phyloP scores from a whole-genome alignment of 495 filamentous ascomycete species.

The Neurospora sp. region DNA sequence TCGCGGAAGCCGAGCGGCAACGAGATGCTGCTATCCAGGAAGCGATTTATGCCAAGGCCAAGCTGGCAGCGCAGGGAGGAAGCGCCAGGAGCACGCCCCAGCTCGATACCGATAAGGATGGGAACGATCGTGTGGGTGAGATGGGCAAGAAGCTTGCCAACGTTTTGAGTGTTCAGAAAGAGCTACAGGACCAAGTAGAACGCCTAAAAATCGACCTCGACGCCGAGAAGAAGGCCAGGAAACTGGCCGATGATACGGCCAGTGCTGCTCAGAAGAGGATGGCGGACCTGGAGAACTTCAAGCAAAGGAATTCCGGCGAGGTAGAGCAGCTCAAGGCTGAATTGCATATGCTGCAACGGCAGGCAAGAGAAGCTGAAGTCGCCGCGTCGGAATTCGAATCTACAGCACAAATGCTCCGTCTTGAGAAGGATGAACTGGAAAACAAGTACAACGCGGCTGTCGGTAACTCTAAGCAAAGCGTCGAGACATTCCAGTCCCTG shows the following conservation, averaged over 20 bases:
- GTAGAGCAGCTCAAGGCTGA: constrained; percentile 77
- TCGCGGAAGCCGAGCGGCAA: constrained; percentile 89
- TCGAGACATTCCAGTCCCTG: constrained; percentile 61
- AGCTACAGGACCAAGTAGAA: constrained; percentile 62
- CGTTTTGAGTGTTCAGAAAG: constrained; percentile 65
- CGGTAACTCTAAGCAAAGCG: constrained; percentile 57
- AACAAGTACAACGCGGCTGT: constrained; percentile 58
- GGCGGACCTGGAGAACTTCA: constrained; percentile 68
- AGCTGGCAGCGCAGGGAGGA: constrained; percentile 70
- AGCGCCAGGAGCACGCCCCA: constrained; percentile 63
- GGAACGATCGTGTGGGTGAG: constrained; percentile 62
- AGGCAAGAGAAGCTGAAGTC: constrained; percentile 68
- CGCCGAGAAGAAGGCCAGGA: constrained; percentile 67
- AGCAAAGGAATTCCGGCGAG: constrained; percentile 71
- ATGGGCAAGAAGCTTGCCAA: constrained; percentile 73
- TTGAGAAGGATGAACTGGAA: constrained; percentile 77
- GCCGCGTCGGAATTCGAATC: constrained; percentile 65
- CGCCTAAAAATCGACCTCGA: constrained; percentile 58
- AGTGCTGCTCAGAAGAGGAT: constrained; percentile 75
- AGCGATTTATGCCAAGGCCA: constrained; percentile 89
- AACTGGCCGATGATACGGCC: constrained; percentile 80
- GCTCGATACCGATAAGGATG: constrained; percentile 52
- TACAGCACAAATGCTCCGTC: constrained; percentile 56
- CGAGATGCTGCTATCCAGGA: constrained; percentile 85
- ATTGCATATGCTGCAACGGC: constrained; percentile 64